These are phyloP conservation scores for Trichopus zeylanicus DNA, from an alignment of 116 monocot species.

Conservation along the genomic window DNA sequence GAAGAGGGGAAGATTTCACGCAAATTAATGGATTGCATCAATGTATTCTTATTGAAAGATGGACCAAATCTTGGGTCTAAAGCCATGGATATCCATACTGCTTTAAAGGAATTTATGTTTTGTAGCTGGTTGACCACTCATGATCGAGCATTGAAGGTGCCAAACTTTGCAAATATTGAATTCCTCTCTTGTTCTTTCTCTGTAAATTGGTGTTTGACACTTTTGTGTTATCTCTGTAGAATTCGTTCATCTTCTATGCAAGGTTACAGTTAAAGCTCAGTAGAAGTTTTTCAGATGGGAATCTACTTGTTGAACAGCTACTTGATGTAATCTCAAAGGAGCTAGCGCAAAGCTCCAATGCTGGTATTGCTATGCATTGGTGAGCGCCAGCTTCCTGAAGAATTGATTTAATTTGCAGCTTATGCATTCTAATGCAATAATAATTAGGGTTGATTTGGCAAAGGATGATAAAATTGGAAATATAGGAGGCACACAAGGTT, in stretches of 20 bases:
- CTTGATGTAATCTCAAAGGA: conserved; percentile 69
- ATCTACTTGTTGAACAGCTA: conserved; percentile 41
- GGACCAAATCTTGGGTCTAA: conserved; percentile 76
- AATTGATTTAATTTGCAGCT: no score
- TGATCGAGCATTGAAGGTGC: conserved; percentile 72
- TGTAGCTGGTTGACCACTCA: conserved; percentile 65
- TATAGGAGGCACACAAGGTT: conserved; percentile 25
- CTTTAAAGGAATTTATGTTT: conserved; percentile 60
- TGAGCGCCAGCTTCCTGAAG: no score
- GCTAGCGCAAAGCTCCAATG: conserved; percentile 39
- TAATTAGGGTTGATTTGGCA: conserved; percentile 39
- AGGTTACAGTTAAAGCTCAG: conserved; percentile 51
- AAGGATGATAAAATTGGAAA: conserved; percentile 61
- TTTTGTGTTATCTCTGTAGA: no score
- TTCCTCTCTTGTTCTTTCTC: background rate
- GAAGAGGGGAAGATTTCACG: conserved; percentile 86
- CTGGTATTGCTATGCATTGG: conserved; percentile 31
- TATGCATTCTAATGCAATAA: conserved; percentile 5
- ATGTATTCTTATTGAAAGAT: conserved; percentile 68
- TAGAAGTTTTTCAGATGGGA: conserved; percentile 28
- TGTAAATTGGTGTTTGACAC: no score
- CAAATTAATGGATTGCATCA: conserved; percentile 86
- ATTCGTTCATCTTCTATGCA: conserved; percentile 55
- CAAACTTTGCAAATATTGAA: background rate
- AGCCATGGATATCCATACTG: conserved; percentile 57